phyloP scores from a whole-genome alignment of 345 rosid species.

The Aquilaria sinensis region DNA sequence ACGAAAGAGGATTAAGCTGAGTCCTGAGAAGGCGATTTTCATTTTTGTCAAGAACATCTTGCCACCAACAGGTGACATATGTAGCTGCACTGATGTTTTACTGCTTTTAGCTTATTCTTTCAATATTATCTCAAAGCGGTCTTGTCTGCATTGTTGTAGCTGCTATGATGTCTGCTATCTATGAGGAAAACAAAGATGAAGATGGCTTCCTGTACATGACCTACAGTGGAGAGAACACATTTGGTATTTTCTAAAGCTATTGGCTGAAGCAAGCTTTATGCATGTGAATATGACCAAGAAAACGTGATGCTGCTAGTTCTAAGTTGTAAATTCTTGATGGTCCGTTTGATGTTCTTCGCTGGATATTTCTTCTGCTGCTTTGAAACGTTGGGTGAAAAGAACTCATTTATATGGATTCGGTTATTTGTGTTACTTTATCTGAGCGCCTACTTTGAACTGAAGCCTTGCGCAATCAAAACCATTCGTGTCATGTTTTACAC shows the following conservation, averaged over 20 bases:
- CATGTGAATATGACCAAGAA: conserved; percentile 14
- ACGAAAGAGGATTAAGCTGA: conserved; percentile 86
- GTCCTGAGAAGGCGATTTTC: conserved; percentile 84
- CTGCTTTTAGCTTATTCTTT: neutral
- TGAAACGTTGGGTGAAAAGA: too few species aligned
- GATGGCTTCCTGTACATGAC: conserved; percentile 98
- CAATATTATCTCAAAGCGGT: too few species aligned
- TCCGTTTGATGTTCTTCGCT: neutral
- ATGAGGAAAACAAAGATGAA: conserved; percentile 93
- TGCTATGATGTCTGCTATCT: conserved; percentile 92
- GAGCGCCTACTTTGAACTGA: too few species aligned
- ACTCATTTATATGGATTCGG: too few species aligned
- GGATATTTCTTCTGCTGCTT: too few species aligned
- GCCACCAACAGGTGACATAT: conserved; percentile 63
- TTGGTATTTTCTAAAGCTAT: conserved; percentile 39
- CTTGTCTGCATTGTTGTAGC: conserved; percentile 32
- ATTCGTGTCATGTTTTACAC: too few species aligned
- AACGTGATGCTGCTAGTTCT: conserved; percentile 6
- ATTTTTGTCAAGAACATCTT: conserved; percentile 69
- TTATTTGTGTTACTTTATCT: too few species aligned
- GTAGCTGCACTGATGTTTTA: neutral
- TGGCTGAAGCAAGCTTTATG: neutral
- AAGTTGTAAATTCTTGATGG: conserved; percentile 29
- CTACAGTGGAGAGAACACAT: conserved; percentile 97
- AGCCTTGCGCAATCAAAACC: too few species aligned